Conservation (phyloP, 805 yeast species). For the Saccharomycopsis javanensis region DNA sequence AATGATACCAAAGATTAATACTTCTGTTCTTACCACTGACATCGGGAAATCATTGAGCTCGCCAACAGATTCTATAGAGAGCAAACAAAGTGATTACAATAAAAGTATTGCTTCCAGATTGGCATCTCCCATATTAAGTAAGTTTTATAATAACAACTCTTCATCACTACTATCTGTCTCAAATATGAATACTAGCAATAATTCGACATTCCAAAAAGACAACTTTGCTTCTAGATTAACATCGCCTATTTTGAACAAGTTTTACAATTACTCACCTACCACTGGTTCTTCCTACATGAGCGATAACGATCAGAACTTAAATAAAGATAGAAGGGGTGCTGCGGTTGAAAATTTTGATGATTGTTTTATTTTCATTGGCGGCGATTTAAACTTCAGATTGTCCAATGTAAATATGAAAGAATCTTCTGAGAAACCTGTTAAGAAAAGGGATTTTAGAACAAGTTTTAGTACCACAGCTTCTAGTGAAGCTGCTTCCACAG, state of each 20-base stretch:
- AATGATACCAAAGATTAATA: not conserved
- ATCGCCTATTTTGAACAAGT: conserved; percentile 5
- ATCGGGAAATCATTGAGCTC: not conserved
- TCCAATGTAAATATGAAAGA: conserved; percentile 24
- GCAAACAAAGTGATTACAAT: not conserved
- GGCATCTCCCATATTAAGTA: conserved; percentile 4
- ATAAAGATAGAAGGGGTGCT: not conserved
- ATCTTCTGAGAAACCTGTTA: not conserved
- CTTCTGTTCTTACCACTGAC: not conserved
- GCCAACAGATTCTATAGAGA: not conserved
- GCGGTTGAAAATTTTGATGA: conserved; percentile 15
- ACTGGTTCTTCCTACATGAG: conserved; percentile 1
- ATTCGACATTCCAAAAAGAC: not conserved
- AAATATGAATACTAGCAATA: not conserved
- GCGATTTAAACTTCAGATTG: conserved; percentile 48
- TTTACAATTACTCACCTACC: not conserved
- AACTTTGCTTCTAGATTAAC: conserved; percentile 3
- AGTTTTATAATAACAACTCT: not conserved
- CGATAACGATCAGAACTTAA: not conserved
- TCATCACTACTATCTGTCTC: conserved; percentile 3
- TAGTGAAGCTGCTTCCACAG: not conserved
- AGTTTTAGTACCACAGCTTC: not conserved
- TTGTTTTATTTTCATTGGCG: conserved; percentile 32
- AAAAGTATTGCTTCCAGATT: not conserved
- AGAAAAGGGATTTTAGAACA: not conserved